Evolutionary conservation across 768 basidiomycete genomes (phyloP).

Genomic region (Agaricus blazei): DNA sequence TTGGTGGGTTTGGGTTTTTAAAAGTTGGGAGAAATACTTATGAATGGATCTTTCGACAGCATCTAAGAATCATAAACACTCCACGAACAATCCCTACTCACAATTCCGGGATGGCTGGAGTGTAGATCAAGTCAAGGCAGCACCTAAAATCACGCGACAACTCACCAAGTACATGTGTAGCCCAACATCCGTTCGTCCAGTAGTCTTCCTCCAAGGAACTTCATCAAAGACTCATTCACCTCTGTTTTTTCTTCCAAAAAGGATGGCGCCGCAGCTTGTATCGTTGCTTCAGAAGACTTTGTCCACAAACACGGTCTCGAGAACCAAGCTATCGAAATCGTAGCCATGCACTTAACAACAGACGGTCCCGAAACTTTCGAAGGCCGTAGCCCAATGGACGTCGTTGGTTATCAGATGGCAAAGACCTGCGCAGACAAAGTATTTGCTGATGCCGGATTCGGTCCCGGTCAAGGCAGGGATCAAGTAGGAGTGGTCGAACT

Average conservation of each 20-base stretch:
- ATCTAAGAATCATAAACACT: constrained; percentile 81
- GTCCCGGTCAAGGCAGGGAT: constrained; percentile 56
- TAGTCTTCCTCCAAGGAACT: background rate
- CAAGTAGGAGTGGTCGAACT: constrained; percentile 82
- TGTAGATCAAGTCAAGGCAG: constrained; percentile 60
- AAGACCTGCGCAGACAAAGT: constrained; percentile 62
- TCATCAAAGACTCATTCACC: background rate
- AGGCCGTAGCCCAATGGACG: constrained; percentile 67
- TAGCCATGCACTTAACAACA: constrained; percentile 59
- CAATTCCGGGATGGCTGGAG: constrained; percentile 82
- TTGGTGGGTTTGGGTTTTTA: constrained; percentile 41
- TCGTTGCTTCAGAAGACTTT: constrained; percentile 76
- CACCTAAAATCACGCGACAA: constrained; percentile 66
- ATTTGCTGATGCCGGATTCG: constrained; percentile 68
- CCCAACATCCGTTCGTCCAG: constrained; percentile 59
- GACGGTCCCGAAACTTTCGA: constrained; percentile 65
- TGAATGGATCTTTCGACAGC: constrained; percentile 31
- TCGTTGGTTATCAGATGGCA: constrained; percentile 79
- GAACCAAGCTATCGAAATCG: constrained; percentile 85
- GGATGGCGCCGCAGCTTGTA: constrained; percentile 75
- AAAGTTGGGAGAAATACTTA: background rate
- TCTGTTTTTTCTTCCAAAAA: constrained; percentile 17
- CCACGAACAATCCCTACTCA: constrained; percentile 78
- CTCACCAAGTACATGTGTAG: constrained; percentile 86
- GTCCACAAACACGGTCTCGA: constrained; percentile 67